Base-by-base conservation (phyloP, 805 yeast species). In the Yamadazyma akitaensis region DNA sequence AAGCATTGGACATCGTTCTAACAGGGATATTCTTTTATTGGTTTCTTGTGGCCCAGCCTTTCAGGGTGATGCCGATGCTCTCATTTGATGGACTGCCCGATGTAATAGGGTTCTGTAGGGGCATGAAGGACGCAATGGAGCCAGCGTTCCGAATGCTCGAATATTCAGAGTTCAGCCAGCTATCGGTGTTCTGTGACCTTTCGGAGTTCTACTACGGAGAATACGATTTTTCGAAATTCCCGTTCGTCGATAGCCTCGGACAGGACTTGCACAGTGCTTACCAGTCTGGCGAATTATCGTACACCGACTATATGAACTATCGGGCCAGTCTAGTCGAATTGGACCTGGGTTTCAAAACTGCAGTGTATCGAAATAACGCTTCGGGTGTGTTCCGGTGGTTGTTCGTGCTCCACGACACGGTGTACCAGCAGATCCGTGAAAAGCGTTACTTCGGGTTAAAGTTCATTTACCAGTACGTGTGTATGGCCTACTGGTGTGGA, bases 41-140 rank as follows among this genome's bases (percentile, higher is more conserved):
- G 6, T 64, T 57, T 37, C 46, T 64, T 17, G 56, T 63, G 8
- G 42, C 61, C 3, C 68, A 64, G 42, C 71, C 71, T 1, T 59
- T 55, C 38, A 48, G 50, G 28, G 43, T 61, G 17, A 31, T 62
- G 28, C 69, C 70, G 4, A 38, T 67, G 26, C 38, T 65, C 0
- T 50, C 57, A 13, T 53, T 51, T 33, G 55, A 51, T 7, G 41
- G 36, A 3, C 47, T 34, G 25, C 40, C 54, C 3, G 70, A 64
- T 42, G 44, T 65, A 9, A 16, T 66, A 8, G 52, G 58, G 2
- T 51, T 61, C 8, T 45, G 58, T 25, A 46, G 16, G 21, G 60
- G 63, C 1, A 50, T 63, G 36, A 49, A 48, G 13, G 16, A 37
- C 5, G 38, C 39, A 1, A 32, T 54, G 37, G 39, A 10, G 5